Conservation (phyloP, 2,329 filamentous ascomycete genomes). For the Cladorrhinum sp. region DNA sequence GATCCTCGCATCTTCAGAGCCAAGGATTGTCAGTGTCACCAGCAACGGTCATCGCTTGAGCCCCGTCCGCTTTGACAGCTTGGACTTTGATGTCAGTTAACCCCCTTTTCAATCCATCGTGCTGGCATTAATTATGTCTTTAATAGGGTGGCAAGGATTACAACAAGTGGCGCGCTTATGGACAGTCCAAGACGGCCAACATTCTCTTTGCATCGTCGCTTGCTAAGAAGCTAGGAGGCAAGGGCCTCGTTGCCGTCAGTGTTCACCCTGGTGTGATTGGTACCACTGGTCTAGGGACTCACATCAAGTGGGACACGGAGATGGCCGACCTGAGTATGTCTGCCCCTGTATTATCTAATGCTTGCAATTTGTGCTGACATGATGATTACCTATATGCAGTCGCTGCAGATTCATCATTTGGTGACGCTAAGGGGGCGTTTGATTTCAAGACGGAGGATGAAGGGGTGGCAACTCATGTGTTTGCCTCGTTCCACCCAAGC, state of each 20-base stretch:
- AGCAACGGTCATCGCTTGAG: conserved; percentile 33
- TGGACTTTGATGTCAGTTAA: conserved; percentile 28
- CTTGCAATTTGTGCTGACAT: background rate
- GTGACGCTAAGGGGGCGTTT: conserved; percentile 14
- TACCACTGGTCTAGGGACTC: conserved; percentile 13
- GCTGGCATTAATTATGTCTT: background rate
- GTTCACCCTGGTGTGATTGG: conserved; percentile 23
- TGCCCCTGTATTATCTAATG: background rate
- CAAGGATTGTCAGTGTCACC: conserved; percentile 42
- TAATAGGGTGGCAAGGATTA: conserved; percentile 26
- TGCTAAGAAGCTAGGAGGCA: conserved; percentile 20
- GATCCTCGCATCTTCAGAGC: conserved; percentile 34
- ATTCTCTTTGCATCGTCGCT: conserved; percentile 28
- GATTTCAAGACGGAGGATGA: conserved; percentile 18
- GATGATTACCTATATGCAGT: conserved; percentile 1
- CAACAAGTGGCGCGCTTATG: conserved; percentile 26
- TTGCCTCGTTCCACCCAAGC: conserved; percentile 23
- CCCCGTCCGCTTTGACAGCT: conserved; percentile 35
- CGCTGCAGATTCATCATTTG: conserved; percentile 10
- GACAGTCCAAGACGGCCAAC: conserved; percentile 33
- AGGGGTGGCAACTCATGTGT: conserved; percentile 24
- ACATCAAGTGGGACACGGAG: conserved; percentile 13
- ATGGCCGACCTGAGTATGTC: conserved; percentile 3
- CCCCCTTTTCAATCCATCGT: background rate
- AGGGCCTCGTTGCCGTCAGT: conserved; percentile 17